Percentiles rank a stretch among this genome's conserved stretches.
These are phyloP conservation scores for Hamamelis virginiana DNA, from an alignment of 164 flowering plant species.

Conservation along the genomic window DNA sequence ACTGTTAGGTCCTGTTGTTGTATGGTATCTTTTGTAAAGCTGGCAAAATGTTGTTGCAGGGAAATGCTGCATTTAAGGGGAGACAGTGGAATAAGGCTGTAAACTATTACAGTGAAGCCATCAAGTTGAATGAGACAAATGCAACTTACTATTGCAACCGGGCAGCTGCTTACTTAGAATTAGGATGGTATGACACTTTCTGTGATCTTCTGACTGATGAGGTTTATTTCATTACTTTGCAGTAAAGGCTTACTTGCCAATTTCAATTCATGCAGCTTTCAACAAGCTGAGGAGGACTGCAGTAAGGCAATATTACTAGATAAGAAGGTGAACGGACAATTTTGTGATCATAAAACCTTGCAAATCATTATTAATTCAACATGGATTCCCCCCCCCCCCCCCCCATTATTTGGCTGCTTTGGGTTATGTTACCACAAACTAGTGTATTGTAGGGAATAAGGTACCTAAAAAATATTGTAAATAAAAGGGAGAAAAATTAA, in stretches of 20 bases:
- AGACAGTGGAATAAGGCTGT: constrained; percentile 92
- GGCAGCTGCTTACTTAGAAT: constrained; percentile 88
- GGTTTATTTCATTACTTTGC: not conserved
- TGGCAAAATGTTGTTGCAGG: constrained; percentile 40
- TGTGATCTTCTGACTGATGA: not conserved
- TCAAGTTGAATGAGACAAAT: constrained; percentile 66
- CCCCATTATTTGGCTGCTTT: not conserved
- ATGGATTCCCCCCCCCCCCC: too few species aligned
- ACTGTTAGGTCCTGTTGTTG: not conserved
- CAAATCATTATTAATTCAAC: not conserved
- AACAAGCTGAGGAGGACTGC: constrained; percentile 93
- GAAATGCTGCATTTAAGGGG: constrained; percentile 93
- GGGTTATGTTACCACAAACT: not conserved
- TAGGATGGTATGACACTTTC: constrained; percentile 64
- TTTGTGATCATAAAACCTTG: not conserved
- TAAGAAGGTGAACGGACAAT: constrained; percentile 64
- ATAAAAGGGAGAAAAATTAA: too few species aligned
- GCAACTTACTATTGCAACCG: constrained; percentile 82
- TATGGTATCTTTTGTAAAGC: not conserved
- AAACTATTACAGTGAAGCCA: constrained; percentile 81
- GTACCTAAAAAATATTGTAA: too few species aligned
- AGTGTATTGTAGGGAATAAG: too few species aligned
- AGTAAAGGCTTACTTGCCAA: not conserved
- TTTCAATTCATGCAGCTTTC: constrained; percentile 61
- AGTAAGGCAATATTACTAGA: constrained; percentile 71